Conservation (phyloP, 2,329 filamentous ascomycete species). For the Pseudogymnoascus sp. region DNA sequence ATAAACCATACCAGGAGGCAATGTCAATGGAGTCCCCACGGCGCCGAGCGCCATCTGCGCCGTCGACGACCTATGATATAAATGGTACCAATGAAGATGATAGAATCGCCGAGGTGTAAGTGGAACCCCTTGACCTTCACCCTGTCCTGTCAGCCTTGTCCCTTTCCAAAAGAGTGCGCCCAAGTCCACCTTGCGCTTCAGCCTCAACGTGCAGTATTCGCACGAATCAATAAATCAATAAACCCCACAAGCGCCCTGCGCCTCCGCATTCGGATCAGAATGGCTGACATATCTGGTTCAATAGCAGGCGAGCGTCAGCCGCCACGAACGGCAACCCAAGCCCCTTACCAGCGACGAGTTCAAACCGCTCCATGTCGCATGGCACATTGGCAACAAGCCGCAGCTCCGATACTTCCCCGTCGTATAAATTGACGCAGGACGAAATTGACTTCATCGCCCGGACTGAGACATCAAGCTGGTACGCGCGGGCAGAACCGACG, state of each 20-base stretch:
- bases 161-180: neutral
- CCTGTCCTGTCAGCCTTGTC: constrained; percentile 3
- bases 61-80: neutral
- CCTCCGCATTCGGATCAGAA: neutral
- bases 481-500: neutral
- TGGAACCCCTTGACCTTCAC: neutral
- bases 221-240: neutral
- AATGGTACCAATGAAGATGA: neutral
- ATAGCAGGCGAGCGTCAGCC: constrained; percentile 3
- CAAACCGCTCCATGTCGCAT: neutral
- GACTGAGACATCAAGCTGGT: neutral
- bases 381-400: neutral
- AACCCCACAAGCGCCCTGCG: neutral
- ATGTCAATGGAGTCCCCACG: neutral
- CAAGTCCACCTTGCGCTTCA: neutral
- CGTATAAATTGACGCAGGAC: neutral
- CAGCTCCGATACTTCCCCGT: neutral
- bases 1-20: neutral
- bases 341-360: neutral
- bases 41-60: neutral
- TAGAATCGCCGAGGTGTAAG: neutral
- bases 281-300: neutral
- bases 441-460: constrained; percentile 5
- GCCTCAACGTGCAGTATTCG: neutral
- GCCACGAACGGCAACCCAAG: neutral